Base-by-base conservation (phyloP, 2,329 filamentous ascomycete species). In the Talaromyces islandicus region DNA sequence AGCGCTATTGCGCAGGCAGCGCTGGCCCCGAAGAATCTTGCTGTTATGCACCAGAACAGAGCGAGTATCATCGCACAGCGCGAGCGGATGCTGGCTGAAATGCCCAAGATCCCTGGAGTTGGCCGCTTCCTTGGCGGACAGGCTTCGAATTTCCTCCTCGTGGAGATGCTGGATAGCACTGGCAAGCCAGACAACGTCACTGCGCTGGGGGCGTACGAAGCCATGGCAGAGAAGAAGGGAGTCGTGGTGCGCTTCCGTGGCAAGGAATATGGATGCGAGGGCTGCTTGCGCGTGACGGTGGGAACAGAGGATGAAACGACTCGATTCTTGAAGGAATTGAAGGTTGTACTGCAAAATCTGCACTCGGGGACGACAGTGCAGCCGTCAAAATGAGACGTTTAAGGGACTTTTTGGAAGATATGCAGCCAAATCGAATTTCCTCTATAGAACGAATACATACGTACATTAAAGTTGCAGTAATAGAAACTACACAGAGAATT, bases 201-300 rank as follows among this genome's bases (percentile, higher is more conserved):
- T 1, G 94, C 94, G 17, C 74, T 92, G 68, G 85, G 85, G 11
- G 88, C 93, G 7, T 99, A 99, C 73, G 87, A 95, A 77, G 81
- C 80, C 30, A 81, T 99, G 68, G 94, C 94, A 0, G 91, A 96
- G 80, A 84, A 86, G 46, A 88, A 86, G 71, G 92, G 93, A 0
- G 93, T 99, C 0, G 92, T 99, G 7, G 93, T 97, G 4, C 82
- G 94, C 58, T 99, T 97, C 75, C 83, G 94, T 67, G 94, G 94
- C 54, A 95, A 92, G 78, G 94, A 99, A 79, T 81, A 89, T 65
- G 93, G 92, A 4, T 99, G 94, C 72, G 75, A 88, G 48, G 94
- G 93, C 0, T 97, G 93, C 70, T 76, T 99, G 73, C 85, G 94
- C 59, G 91, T 97, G 66, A 99, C 94, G 0, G 86, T 99, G 12